A percentile compares a stretch with the other conserved stretches of the same genome.
phyloP scores from a whole-genome alignment of 2,329 filamentous ascomycete genomes.

The Fusarium sp. region DNA sequence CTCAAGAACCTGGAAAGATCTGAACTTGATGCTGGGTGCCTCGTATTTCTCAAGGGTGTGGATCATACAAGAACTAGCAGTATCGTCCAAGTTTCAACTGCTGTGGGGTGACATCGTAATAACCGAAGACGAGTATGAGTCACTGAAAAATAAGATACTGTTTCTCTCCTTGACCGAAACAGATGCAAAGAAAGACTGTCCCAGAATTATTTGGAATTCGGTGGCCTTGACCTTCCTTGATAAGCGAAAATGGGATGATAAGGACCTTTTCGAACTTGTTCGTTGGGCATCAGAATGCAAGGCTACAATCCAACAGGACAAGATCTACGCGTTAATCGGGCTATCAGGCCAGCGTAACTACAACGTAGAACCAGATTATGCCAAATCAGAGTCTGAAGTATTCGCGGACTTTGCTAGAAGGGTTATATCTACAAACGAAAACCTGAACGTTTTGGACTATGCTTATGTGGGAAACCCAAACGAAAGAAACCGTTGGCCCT shows the following conservation, averaged over 20 bases:
- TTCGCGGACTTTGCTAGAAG: not conserved
- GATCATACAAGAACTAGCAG: not conserved
- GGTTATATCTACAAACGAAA: not conserved
- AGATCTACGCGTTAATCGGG: not conserved
- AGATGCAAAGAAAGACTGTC: accelerated
- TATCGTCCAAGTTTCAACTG: not conserved
- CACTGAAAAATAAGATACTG: accelerated
- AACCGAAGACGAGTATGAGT: accelerated
- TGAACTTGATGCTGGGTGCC: not conserved
- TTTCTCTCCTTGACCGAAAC: accelerated
- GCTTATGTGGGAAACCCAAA: not conserved
- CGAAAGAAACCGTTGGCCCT: accelerated
- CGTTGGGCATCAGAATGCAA: accelerated
- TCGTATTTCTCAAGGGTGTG: not conserved
- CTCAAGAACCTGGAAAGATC: accelerated
- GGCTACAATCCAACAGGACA: not conserved
- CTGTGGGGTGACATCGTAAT: not conserved
- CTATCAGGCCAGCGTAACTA: accelerated
- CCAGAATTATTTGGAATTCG: no score
- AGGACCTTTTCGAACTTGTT: not conserved
- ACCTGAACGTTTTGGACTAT: accelerated
- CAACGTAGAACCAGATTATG: accelerated
- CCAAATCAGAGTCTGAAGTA: not conserved
- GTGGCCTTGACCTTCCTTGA: no score
- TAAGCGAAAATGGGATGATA: not conserved